A percentile compares a stretch with the other conserved stretches of the same genome.
Conservation (phyloP, 768 basidiomycete genomes). For the Calocybe indica region DNA sequence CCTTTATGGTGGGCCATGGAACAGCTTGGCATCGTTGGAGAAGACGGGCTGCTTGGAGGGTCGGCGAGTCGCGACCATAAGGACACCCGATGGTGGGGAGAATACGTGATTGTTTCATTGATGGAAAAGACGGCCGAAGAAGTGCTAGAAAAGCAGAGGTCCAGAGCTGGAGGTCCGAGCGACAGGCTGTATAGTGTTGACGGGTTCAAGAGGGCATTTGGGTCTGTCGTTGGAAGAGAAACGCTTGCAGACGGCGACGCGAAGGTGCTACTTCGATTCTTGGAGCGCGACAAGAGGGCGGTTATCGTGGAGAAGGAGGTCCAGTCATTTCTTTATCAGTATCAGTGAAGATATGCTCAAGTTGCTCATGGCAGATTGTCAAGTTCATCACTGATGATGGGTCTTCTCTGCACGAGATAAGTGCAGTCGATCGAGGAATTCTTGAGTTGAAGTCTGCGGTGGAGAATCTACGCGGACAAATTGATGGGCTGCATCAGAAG, state of each 20-base stretch:
- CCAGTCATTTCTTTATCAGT: slow-evolving; percentile 14
- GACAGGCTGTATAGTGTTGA: slow-evolving; percentile 59
- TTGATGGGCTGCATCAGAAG: slow-evolving; percentile 60
- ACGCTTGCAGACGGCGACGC: slow-evolving; percentile 57
- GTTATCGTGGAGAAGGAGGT: slow-evolving; percentile 68
- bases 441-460: slow-evolving; percentile 76
- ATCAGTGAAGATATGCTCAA: neutral
- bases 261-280: slow-evolving; percentile 65
- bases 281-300: slow-evolving; percentile 68
- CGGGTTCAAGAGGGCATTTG: slow-evolving; percentile 58
- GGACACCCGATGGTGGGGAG: slow-evolving; percentile 56
- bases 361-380: slow-evolving; percentile 49
- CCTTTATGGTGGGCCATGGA: slow-evolving; percentile 87
- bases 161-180: slow-evolving; percentile 38
- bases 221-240: slow-evolving; percentile 22
- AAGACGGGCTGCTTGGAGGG: slow-evolving; percentile 39
- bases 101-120: slow-evolving; percentile 63
- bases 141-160: slow-evolving; percentile 38
- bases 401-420: slow-evolving; percentile 41
- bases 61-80: slow-evolving; percentile 18
- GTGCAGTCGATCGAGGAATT: slow-evolving; percentile 77
- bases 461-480: slow-evolving; percentile 58
- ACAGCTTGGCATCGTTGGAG: slow-evolving; percentile 67
- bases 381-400: slow-evolving; percentile 57
- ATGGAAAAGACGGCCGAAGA: slow-evolving; percentile 63